Evolutionary conservation across 2,329 filamentous ascomycete species (phyloP), one percentile per base, ranked within the genome.

Genomic region (Ceratocystis variospora): DNA sequence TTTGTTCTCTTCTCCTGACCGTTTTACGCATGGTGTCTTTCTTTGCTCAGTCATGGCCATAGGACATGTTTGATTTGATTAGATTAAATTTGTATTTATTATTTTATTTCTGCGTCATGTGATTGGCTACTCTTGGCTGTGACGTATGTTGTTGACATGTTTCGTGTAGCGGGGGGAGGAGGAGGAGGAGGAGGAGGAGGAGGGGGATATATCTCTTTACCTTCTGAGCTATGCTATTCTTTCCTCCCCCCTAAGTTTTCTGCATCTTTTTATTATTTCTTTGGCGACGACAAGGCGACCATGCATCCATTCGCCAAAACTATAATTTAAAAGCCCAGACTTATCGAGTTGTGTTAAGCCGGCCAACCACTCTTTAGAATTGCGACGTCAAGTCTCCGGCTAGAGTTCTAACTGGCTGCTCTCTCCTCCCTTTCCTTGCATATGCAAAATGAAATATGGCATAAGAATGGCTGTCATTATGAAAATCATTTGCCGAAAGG

Each of bases 401-500:
- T 2, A 25, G 8, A 15, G 5, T 22, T 25, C 22, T 55, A 41
- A 41, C 37, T 41, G 37, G 37, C 28, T 33, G 8, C 12, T n/a
- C 5, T 17, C 19, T 17, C 25, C 31, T 28, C 53, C 53, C 31
- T 57, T 57, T 28, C 53, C 53, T 57, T 57, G 53, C 53, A 57
- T 57, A n/a, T 6, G 53, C 53, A 31, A 57, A 33, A 57, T 57
- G 28, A 57, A 17, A 31, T 25, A 7, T 31, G 25, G 12, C 22
- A 31, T 31, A 33, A n/a, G n/a, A 19, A 57, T 57, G 53, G 28
- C 4, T 57, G 53, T 57, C 53, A 15, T 31, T 57, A 57, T 33
- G 53, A 28, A 28, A 57, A 57, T 57, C 53, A 57, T 17, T 41
- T 57, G 53, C 28, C 53, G 53, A 57, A 57, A 57, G 22, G 22